Percentiles rank a stretch among this genome's conserved stretches.
phyloP scores from a whole-genome alignment of 2,329 filamentous ascomycete genomes.

The Colletotrichum eremochloae region DNA sequence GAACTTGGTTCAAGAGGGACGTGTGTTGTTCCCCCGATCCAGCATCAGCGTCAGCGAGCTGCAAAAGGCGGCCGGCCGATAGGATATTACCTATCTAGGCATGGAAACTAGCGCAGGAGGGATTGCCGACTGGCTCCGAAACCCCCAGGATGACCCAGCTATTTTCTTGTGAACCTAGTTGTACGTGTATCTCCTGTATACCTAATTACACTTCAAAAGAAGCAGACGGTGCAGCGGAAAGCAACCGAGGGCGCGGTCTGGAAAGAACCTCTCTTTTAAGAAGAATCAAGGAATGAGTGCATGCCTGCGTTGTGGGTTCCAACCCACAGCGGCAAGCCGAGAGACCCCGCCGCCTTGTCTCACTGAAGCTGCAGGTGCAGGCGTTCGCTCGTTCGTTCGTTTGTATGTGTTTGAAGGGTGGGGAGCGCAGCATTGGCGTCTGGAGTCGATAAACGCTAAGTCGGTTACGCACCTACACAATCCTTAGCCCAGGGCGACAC shows the following conservation, averaged over 20 bases:
- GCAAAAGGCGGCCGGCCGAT: not conserved
- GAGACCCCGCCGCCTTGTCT: not conserved
- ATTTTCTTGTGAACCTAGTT: not conserved
- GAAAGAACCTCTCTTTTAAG: not conserved
- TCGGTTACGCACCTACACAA: not conserved
- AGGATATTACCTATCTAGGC: not conserved
- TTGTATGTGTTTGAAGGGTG: constrained; percentile 26
- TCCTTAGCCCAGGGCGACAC: not conserved
- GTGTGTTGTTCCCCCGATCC: not conserved
- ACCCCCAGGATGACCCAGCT: not conserved
- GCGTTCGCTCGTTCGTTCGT: constrained; percentile 17
- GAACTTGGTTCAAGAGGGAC: constrained; percentile 7
- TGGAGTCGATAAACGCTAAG: constrained; percentile 17
- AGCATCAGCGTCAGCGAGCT: constrained; percentile 9
- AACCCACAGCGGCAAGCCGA: not conserved
- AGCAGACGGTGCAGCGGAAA: not conserved
- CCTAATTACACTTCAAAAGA: too few relatives aligned
- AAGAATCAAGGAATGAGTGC: not conserved
- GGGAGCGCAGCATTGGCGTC: constrained; percentile 29
- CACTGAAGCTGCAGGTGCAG: constrained; percentile 16
- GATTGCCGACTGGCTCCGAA: not conserved
- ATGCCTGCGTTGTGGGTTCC: not conserved
- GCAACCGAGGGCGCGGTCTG: not conserved
- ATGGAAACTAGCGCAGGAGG: not conserved
- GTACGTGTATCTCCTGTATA: too few relatives aligned